phyloP scores from a whole-genome alignment of 441 rosid species.

The Corymbia citriodora region DNA sequence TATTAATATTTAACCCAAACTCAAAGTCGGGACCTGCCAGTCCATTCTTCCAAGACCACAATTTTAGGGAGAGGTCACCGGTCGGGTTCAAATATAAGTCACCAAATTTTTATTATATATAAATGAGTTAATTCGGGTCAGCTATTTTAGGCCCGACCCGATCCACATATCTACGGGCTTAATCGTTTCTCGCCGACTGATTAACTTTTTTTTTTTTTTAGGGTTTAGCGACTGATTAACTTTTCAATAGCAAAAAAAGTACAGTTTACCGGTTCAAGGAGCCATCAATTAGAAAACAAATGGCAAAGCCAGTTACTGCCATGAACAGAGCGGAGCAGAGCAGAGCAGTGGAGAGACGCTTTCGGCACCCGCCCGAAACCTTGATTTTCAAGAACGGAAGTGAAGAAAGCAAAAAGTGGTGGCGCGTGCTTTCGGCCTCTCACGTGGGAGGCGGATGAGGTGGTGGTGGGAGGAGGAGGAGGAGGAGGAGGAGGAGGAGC shows the following conservation, averaged over 20 bases:
- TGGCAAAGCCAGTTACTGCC: not conserved
- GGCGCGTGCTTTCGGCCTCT: not conserved
- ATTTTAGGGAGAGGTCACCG: not conserved
- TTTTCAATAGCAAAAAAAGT: not conserved
- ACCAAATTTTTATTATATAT: not conserved
- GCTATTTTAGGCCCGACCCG: no score
- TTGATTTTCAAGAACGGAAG: not conserved
- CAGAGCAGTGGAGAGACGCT: not conserved
- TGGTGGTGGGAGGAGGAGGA: not conserved
- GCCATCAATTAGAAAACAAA: not conserved
- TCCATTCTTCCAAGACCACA: not conserved
- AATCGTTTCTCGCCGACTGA: not conserved
- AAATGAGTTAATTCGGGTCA: no score
- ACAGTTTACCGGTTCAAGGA: not conserved
- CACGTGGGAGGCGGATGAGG: not conserved
- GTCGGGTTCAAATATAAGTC: not conserved
- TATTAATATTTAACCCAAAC: accelerated
- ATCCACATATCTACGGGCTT: not conserved
- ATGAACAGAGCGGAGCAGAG: not conserved
- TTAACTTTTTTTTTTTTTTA: not conserved
- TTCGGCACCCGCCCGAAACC: not conserved
- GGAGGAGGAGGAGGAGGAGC: not conserved
- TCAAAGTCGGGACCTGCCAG: not conserved
- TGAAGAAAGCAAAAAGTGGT: not conserved
- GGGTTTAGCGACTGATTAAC: not conserved